Evolutionary conservation across 768 basidiomycete genomes (phyloP), one percentile per base, ranked within the genome.

Genomic region (Serendipita sp.): DNA sequence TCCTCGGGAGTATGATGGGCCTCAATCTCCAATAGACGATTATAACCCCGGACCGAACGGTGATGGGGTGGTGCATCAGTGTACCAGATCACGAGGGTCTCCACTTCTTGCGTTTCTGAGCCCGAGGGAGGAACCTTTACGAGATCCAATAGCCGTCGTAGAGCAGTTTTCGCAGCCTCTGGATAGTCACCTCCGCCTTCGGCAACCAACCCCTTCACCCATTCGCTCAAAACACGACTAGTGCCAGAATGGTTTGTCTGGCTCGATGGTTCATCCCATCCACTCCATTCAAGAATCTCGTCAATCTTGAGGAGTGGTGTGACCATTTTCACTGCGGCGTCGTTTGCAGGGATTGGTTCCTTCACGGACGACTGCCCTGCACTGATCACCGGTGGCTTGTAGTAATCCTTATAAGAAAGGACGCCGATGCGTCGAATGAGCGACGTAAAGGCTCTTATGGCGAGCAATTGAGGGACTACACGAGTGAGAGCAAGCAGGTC

Each of bases 131-230:
- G 52, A 40, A 60, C 31, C 11, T 36, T 18, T 15, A 48, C 46
- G n/a, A 34, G 31, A 27, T 64, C n/a, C 3, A 64, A 34, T 23
- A 65, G 68, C 13, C 66, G 67, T 50, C 70, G 69, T 37, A 72
- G 64, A 2, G 70, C 71, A 1, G 69, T 70, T 46, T 72, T 71
- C n/a, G 71, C 71, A 15, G 71, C 55, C 52, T 71, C 71, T 2
- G 71, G 71, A 29, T 65, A 72, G 65, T 72, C 70, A 15, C 69
- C 69, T 31, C 71, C 71, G 15, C 71, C 71, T 1, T 66, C 52
- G 2, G 68, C 64, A 2, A 18, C 6, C 2, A 72, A 63, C 3
- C 62, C 64, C 31, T 46, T 55, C 4, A 69, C 69, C 34, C 71
- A 72, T 29, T 65, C 67, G 2, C 50, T 23, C 15, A 72, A 67